Base-by-base conservation (phyloP, 108 stramenopile genomes). In the Cyclotella choctawhatcheeana region DNA sequence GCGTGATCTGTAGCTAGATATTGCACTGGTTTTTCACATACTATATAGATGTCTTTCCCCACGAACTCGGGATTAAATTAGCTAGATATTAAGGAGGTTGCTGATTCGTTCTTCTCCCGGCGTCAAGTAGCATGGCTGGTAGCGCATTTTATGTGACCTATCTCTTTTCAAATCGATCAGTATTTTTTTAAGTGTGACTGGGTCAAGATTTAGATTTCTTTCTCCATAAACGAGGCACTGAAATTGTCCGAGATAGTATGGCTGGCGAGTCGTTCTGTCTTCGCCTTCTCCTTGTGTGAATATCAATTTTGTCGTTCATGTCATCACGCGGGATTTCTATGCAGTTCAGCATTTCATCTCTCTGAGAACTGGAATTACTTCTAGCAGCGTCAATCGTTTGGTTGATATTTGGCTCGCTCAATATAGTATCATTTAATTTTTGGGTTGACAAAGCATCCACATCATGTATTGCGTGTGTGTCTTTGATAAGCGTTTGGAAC, bases 131-230 rank as follows among this genome's bases (percentile, higher is more conserved):
- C n/a, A n/a, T n/a, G n/a, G n/a, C n/a, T n/a, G n/a, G n/a, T n/a
- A n/a, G n/a, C n/a, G n/a, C n/a, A n/a, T n/a, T n/a, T n/a, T n/a
- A n/a, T n/a, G n/a, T n/a, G n/a, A n/a, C n/a, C n/a, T n/a, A n/a
- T n/a, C n/a, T n/a, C n/a, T n/a, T n/a, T n/a, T n/a, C n/a, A n/a
- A n/a, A n/a, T n/a, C n/a, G n/a, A n/a, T n/a, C n/a, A n/a, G n/a
- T n/a, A n/a, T n/a, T n/a, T n/a, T n/a, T n/a, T n/a, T n/a, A n/a
- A n/a, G n/a, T n/a, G n/a, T n/a, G n/a, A n/a, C n/a, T n/a, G n/a
- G n/a, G n/a, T 52, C 22, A 52, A 18, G 51, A 24, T 52, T 13
- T 14, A 30, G 55, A 56, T 13, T 56, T 56, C 10, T 56, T 56
- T 30, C 55, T 56, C 55, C 55, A 56, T 12, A 56, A 30, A 31